Base-by-base conservation (phyloP, 495 filamentous ascomycete species). In the Podospora anserina region DNA sequence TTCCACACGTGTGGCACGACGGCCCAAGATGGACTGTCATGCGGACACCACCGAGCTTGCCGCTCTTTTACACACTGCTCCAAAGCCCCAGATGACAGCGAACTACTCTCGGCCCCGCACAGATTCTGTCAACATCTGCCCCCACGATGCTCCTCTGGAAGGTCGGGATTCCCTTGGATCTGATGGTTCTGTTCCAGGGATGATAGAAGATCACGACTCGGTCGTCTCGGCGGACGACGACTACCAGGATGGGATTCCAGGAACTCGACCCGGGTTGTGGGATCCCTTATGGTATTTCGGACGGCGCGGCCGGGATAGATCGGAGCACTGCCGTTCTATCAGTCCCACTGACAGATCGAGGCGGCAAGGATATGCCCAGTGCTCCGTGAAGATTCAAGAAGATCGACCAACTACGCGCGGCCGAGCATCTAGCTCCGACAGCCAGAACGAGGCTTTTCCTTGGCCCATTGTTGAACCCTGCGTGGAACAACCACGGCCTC, bases 211-310 rank as follows among this genome's bases (percentile, higher is more conserved):
- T 65, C 69, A 70, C 7, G 76, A 70, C 11, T 77, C 74, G 3
- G 76, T 77, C 62, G 19, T 73, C n/a, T 74, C 74, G 5, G 32
- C 61, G 6, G 76, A 77, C 3, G 77, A 78, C 20, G 77, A 78
- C 44, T 69, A 66, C 39, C 39, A 49, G 39, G 13, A 49, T 49
- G 39, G 39, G 13, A 49, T 49, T 49, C 39, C 39, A 49, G 39
- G 39, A 54, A 55, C 68, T 6, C 70, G 68, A 4, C 18, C 69
- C 3, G 69, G 71, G 26, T 53, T 72, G 9, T 78, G 77, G 77
- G 72, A 78, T 34, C 67, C 69, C 11, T 71, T 68, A 69, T 68
- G 69, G n/a, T 49, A 28, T n/a, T 61, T 19, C 30, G 30, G 63
- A 23, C 39, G 69, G 18, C 34, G 57, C 53, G 28, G 27, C 30